Conservation (phyloP, 1,139 yeast species). For the Geotrichum fermentans region DNA sequence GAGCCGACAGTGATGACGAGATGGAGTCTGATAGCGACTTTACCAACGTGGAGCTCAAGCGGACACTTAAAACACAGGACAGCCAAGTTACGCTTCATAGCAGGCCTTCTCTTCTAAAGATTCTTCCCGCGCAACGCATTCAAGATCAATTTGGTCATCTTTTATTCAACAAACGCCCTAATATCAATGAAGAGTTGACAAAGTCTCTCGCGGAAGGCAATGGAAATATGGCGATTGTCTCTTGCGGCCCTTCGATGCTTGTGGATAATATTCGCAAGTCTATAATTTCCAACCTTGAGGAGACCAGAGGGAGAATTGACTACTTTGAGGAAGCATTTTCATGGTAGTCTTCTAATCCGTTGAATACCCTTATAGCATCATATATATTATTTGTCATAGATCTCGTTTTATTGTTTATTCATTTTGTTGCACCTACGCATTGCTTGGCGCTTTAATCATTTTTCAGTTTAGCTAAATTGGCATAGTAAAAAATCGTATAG, state of each 20-base stretch:
- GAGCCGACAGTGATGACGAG: constrained; percentile 10
- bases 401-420: background rate
- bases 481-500: too few species aligned
- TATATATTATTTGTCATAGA: background rate
- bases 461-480: too few species aligned
- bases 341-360: constrained; percentile 27
- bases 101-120: constrained; percentile 6
- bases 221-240: constrained; percentile 26
- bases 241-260: constrained; percentile 32
- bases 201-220: constrained; percentile 8
- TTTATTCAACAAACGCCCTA: constrained; percentile 16
- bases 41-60: background rate
- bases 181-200: constrained; percentile 17
- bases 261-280: constrained; percentile 29
- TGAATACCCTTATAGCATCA: background rate
- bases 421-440: too few species aligned
- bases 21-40: background rate
- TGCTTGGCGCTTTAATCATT: too few species aligned
- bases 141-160: constrained; percentile 12
- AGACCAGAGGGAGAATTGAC: constrained; percentile 30
- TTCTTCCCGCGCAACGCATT: constrained; percentile 15
- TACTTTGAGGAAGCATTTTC: constrained; percentile 40
- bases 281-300: constrained; percentile 30
- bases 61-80: background rate
- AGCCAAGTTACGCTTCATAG: background rate